These are phyloP conservation scores for Boletus fagicola DNA, from an alignment of 768 basidiomycete species.

Conservation along the genomic window DNA sequence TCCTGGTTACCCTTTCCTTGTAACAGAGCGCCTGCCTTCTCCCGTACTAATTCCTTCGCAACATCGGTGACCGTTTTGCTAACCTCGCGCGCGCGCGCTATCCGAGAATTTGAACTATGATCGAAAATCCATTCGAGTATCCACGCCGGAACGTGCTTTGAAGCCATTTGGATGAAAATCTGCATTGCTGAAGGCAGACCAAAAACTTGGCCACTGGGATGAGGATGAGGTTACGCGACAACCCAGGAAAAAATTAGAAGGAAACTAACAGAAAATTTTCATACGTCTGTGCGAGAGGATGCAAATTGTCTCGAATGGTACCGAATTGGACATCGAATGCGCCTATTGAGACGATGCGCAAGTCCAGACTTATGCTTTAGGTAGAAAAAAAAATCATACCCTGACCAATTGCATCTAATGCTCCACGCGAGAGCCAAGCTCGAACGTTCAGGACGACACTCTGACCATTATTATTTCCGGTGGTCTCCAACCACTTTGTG, in stretches of 20 bases:
- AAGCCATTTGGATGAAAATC: slow-evolving; percentile 7
- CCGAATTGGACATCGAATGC: slow-evolving; percentile 41
- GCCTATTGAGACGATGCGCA: slow-evolving; percentile 23
- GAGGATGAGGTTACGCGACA: background rate
- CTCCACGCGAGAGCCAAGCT: slow-evolving; percentile 37
- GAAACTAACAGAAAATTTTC: slow-evolving; percentile 7
- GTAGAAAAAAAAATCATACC: slow-evolving; percentile 27
- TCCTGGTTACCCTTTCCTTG: slow-evolving; percentile 17
- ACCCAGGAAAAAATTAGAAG: too few relatives aligned
- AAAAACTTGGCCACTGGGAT: slow-evolving; percentile 8
- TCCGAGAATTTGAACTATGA: background rate
- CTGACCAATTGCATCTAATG: slow-evolving; percentile 48
- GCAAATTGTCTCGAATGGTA: background rate
- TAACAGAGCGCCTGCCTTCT: slow-evolving; percentile 13
- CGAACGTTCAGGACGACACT: slow-evolving; percentile 18
- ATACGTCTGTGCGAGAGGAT: slow-evolving; percentile 8
- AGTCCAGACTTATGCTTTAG: too few relatives aligned
- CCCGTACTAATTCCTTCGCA: slow-evolving; percentile 9
- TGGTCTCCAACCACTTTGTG: slow-evolving; percentile 18
- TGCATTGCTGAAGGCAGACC: slow-evolving; percentile 5
- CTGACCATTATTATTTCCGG: background rate
- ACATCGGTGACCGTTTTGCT: background rate
- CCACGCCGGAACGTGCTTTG: slow-evolving; percentile 4
- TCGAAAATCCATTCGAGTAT: slow-evolving; percentile 2
- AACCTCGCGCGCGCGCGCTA: slow-evolving; percentile 8